Evolutionary conservation across 352 stramenopile genomes (phyloP), one percentile per base, ranked within the genome.

Genomic region (Phytophthora vignae): DNA sequence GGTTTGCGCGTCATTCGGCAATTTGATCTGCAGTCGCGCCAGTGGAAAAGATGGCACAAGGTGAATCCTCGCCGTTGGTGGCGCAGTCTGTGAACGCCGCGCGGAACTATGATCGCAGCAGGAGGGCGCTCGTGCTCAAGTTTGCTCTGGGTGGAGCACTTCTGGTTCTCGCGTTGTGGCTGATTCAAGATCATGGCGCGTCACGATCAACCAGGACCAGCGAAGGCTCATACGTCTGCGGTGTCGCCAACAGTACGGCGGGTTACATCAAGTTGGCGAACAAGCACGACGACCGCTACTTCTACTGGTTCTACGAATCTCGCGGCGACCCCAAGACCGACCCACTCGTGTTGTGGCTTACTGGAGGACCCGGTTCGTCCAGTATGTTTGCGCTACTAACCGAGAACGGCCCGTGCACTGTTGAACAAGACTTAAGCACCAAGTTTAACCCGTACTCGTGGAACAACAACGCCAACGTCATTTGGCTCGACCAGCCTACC

Each of bases 281-380:
- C 31, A 81, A 72, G 31, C 68, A 66, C 33, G 77, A 87, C 54
- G 83, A 88, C 36, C 69, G 86, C 56, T 78, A 85, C 31, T 88
- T 90, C 66, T 90, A 90, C 66, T 90, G 82, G 74, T 85, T 85
- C 60, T 79, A 81, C 21, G 81, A 91, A 64, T 82, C 75, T 25
- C 69, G 83, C 48, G 49, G 71, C 15, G 78, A 76, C 44, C 69
- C 83, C 11, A 70, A 69, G n/a, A 84, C 66, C 15, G 83, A 89
- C 42, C 91, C 91, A 21, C 62, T 97, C 8, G 79, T 97, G 31
- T 59, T 91, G 19, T 91, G 83, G 83, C 71, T 91, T n/a, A 85
- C 74, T 11, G 83, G 81, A 27, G 65, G 65, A 2, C 83, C 83
- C 11, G 83, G 83, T 0, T 73, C 74, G 21, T 88, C 79, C 4